Evolutionary conservation across 2,329 filamentous ascomycete species (phyloP).

Genomic region (Cordyceps cicadae): DNA sequence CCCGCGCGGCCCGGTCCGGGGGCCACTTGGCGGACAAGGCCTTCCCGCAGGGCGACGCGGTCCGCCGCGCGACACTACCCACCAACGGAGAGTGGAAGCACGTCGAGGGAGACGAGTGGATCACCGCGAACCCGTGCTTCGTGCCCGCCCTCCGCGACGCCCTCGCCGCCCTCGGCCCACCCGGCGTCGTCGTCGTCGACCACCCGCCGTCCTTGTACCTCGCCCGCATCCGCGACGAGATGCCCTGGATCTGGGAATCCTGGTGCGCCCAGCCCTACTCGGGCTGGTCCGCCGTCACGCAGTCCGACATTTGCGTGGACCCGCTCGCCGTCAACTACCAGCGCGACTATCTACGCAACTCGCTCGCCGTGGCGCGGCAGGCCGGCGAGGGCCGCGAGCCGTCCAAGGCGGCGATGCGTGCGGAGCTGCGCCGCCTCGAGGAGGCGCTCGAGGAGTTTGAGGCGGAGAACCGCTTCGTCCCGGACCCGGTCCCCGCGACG

Average conservation of each 20-base stretch:
- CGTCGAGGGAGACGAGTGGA: constrained; percentile 11
- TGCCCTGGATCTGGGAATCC: constrained; percentile 15
- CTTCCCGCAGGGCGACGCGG: constrained; percentile 7
- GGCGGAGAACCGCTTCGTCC: not conserved
- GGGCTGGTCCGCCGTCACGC: constrained; percentile 5
- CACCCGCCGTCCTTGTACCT: constrained; percentile 8
- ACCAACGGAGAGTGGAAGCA: constrained; percentile 1
- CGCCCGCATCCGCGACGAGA: not conserved
- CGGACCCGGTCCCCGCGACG: not conserved
- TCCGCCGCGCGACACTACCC: not conserved
- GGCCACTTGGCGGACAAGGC: constrained; percentile 3
- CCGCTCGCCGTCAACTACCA: not conserved
- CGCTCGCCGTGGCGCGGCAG: not conserved
- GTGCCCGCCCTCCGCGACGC: constrained; percentile 5
- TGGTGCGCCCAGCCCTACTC: constrained; percentile 13
- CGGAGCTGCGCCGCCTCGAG: not conserved
- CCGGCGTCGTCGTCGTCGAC: not conserved
- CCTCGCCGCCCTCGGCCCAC: not conserved
- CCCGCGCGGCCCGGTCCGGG: not conserved
- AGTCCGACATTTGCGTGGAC: not conserved
- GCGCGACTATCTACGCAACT: not conserved
- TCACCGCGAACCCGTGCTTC: constrained; percentile 13
- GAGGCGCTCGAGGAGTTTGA: not conserved
- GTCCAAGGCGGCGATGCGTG: not conserved
- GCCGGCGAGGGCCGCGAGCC: not conserved